Percentiles rank a stretch among this genome's conserved stretches.
Conservation (phyloP, 2,329 filamentous ascomycete species). For the Paradendryphiella salina region DNA sequence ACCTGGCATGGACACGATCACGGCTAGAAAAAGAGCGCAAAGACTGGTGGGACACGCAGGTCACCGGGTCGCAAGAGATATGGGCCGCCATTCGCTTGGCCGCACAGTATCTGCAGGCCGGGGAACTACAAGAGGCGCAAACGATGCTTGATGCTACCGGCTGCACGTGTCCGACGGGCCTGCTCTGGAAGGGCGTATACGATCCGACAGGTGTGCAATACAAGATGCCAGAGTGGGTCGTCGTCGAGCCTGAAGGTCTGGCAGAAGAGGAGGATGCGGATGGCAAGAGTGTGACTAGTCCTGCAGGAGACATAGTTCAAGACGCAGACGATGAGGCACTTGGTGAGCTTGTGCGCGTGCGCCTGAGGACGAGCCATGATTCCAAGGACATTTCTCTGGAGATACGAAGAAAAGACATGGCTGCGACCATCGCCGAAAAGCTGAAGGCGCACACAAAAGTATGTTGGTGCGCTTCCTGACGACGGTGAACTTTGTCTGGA, state of each 20-base stretch:
- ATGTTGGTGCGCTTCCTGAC: too few relatives aligned
- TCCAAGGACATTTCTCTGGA: constrained; percentile 46
- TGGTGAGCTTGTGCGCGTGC: constrained; percentile 38
- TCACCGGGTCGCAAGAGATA: constrained; percentile 74
- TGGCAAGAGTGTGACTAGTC: constrained; percentile 23
- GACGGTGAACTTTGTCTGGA: too few relatives aligned
- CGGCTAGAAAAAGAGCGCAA: constrained; percentile 70
- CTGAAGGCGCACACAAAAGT: constrained; percentile 67
- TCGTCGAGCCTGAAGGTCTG: constrained; percentile 50
- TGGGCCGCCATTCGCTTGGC: constrained; percentile 76
- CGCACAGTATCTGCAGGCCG: constrained; percentile 66
- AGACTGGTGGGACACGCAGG: constrained; percentile 89
- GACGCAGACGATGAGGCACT: constrained; percentile 23
- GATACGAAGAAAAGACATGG: constrained; percentile 54
- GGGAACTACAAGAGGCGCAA: constrained; percentile 63
- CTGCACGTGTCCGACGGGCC: constrained; percentile 51
- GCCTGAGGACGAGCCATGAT: constrained; percentile 45
- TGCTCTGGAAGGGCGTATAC: constrained; percentile 49
- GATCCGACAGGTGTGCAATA: constrained; percentile 52
- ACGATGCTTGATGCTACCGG: constrained; percentile 77
- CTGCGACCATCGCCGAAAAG: constrained; percentile 64
- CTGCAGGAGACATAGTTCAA: constrained; percentile 33
- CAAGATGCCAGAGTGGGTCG: constrained; percentile 51
- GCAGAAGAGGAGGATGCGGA: constrained; percentile 26
- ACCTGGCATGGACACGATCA: constrained; percentile 56